phyloP scores from a whole-genome alignment of 768 basidiomycete species.

The Collybia mongolica region DNA sequence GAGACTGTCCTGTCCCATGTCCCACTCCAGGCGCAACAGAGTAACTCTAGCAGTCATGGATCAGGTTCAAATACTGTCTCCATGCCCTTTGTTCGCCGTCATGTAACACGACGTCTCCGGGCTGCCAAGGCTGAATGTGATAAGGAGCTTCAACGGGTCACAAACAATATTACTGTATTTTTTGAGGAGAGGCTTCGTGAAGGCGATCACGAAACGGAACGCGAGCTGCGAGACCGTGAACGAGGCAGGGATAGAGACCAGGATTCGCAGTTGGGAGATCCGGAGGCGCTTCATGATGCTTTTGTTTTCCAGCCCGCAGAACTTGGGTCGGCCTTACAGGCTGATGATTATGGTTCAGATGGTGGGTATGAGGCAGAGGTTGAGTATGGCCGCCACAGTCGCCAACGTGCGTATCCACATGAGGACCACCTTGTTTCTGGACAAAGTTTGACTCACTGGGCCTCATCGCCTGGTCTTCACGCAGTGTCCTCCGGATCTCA shows the following conservation, averaged over 20 bases:
- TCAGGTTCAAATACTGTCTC: slow-evolving; percentile 77
- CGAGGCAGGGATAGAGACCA: slow-evolving; percentile 45
- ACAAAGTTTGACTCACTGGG: slow-evolving; percentile 50
- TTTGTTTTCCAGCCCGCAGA: slow-evolving; percentile 60
- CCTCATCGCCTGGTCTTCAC: slow-evolving; percentile 54
- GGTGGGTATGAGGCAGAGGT: slow-evolving; percentile 81
- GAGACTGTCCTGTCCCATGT: slow-evolving; percentile 51
- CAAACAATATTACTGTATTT: slow-evolving; percentile 90
- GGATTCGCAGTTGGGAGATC: slow-evolving; percentile 57
- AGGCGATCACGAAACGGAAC: slow-evolving; percentile 68
- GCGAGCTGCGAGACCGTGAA: slow-evolving; percentile 56
- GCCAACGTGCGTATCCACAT: slow-evolving; percentile 72
- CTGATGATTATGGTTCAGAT: slow-evolving; percentile 77
- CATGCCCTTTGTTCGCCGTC: slow-evolving; percentile 90
- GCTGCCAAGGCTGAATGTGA: slow-evolving; percentile 96
- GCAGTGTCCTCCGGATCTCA: slow-evolving; percentile 68
- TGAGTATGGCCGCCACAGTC: slow-evolving; percentile 62
- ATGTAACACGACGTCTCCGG: slow-evolving; percentile 90
- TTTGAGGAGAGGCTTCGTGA: slow-evolving; percentile 90
- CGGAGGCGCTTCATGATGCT: slow-evolving; percentile 58
- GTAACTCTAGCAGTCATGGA: slow-evolving; percentile 34
- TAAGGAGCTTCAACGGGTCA: slow-evolving; percentile 92
- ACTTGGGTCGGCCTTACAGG: slow-evolving; percentile 52
- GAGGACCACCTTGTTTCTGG: slow-evolving; percentile 30
- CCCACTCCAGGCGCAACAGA: slow-evolving; percentile 42